Evolutionary conservation across 164 flowering plant genomes (phyloP).

Genomic region (Annona cherimola): DNA sequence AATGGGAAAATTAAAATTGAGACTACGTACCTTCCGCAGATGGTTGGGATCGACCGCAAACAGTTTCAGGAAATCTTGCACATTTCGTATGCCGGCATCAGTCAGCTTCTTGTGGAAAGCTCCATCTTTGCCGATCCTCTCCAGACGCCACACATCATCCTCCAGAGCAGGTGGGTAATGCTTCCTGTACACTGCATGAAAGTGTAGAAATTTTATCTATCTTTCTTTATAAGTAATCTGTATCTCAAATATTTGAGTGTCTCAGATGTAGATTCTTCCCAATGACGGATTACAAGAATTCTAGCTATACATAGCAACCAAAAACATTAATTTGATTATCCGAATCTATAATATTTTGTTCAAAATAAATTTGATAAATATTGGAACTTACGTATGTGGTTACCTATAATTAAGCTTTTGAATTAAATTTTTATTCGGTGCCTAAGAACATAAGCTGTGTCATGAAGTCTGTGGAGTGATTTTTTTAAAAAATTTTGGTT

Average conservation of each 20-base stretch:
- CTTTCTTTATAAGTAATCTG: not conserved
- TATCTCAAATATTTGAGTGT: not conserved
- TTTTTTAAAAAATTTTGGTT: too few relatives aligned
- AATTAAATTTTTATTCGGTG: too few relatives aligned
- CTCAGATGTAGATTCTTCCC: too few relatives aligned
- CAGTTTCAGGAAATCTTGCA: slow-evolving; percentile 63
- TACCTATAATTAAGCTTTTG: too few relatives aligned
- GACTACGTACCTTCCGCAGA: slow-evolving; percentile 42
- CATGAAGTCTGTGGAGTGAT: too few relatives aligned
- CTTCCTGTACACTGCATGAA: slow-evolving; percentile 65
- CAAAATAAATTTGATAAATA: too few relatives aligned
- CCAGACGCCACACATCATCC: slow-evolving; percentile 86
- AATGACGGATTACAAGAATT: too few relatives aligned
- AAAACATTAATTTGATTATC: too few relatives aligned
- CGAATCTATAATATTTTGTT: too few relatives aligned
- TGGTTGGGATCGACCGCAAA: slow-evolving; percentile 27
- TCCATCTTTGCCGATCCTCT: slow-evolving; percentile 79
- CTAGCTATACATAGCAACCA: too few relatives aligned
- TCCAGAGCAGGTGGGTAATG: slow-evolving; percentile 65
- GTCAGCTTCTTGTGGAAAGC: slow-evolving; percentile 55
- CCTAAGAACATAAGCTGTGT: too few relatives aligned
- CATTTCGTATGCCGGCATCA: slow-evolving; percentile 35
- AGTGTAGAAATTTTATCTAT: not conserved
- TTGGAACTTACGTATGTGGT: too few relatives aligned
- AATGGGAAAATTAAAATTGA: not conserved